Evolutionary conservation across 495 filamentous ascomycete species (phyloP), one percentile per base, ranked within the genome.

Genomic region (Annulohypoxylon maeteangense): DNA sequence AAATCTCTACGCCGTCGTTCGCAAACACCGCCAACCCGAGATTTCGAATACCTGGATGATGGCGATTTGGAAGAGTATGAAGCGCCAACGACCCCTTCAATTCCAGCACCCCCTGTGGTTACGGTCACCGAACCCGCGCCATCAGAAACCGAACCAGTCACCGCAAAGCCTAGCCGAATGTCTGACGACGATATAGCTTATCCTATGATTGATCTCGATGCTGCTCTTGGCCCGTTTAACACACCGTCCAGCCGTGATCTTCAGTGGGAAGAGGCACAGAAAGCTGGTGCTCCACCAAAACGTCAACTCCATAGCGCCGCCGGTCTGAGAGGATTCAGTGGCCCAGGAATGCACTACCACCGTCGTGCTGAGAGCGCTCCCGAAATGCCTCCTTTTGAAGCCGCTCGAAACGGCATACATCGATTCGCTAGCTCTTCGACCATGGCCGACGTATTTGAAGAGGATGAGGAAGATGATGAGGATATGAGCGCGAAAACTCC

Each of bases 121-220:
- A 31, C 69, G 50, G 67, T 78, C 0, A 77, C 76, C 7, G 75
- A 55, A 23, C 68, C 68, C 14, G 18, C 56, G 48, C 65, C 75
- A 36, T 71, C 76, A 18, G 55, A 73, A 27, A 58, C 53, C 5
- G 70, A 78, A 10, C 38, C 51, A 10, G 40, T 18, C 20, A 42
- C 58, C 31, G 3, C 54, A 20, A 66, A 67, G 27, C 67, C 38
- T 3, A 55, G 3, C 32, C 65, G 62, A 57, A 34, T 27, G 32
- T 32, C 18, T 45, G 88, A 90, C 11, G 84, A 87, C 34, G 90
- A 92, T 58, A 69, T 82, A 1, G 83, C 89, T 51, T 93, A 89
- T 71, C 92, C 91, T 4, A 88, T 97, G 65, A 95, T 99, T 58
- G 95, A 99, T 81, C 83, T 99, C 42, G 95, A 99, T 83, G 95